A percentile compares a stretch with the other conserved stretches of the same genome.
Evolutionary conservation across 306 rosid genomes (phyloP).

Genomic region (Pyrus bretschneideri): DNA sequence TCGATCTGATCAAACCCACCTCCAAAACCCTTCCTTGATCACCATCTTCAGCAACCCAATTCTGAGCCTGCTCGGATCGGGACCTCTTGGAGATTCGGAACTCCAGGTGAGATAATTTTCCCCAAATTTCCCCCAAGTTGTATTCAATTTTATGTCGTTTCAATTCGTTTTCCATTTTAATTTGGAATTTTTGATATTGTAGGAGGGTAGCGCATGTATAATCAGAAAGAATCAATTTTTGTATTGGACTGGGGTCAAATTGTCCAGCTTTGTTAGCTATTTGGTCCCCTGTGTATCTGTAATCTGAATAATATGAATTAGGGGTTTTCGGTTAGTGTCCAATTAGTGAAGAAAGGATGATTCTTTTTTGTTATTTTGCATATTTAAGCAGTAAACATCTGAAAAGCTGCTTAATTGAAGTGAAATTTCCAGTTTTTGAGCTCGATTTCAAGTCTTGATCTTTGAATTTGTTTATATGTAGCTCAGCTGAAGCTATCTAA

Average conservation of each 20-base stretch:
- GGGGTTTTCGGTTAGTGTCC: neutral
- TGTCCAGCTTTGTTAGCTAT: neutral
- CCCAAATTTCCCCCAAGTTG: neutral
- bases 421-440: neutral
- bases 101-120: constrained; percentile 22
- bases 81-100: neutral
- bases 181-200: neutral
- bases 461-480: neutral
- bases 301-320: neutral
- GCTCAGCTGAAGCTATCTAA: neutral
- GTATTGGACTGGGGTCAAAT: neutral
- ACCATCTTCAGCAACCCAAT: neutral
- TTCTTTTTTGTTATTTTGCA: neutral
- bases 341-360: neutral
- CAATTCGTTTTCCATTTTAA: neutral
- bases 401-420: neutral
- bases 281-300: neutral
- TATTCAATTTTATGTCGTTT: neutral
- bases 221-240: neutral
- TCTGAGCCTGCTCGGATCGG: constrained; percentile 4
- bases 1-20: constrained; percentile 17
- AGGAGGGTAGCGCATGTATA: neutral
- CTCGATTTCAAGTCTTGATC: neutral
- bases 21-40: neutral
- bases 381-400: neutral